Percentiles rank a stretch among this genome's conserved stretches.
phyloP scores from a whole-genome alignment of 2,329 filamentous ascomycete genomes.

The Talaromyces piceae region DNA sequence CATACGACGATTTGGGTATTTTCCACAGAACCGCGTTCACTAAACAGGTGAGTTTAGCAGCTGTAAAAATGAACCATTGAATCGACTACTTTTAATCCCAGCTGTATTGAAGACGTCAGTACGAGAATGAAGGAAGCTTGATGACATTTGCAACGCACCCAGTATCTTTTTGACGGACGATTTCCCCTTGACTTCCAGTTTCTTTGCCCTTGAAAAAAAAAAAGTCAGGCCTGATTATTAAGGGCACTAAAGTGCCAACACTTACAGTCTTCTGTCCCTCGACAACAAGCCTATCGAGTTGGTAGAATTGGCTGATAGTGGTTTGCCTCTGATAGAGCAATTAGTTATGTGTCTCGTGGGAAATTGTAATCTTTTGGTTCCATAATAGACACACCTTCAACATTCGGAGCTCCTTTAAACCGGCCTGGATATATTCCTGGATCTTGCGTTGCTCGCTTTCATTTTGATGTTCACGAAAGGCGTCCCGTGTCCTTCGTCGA shows the following conservation, averaged over 20 bases:
- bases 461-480: slow-evolving; percentile 71
- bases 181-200: slow-evolving; percentile 53
- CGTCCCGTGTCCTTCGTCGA: slow-evolving; percentile 79
- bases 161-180: slow-evolving; percentile 66
- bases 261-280: slow-evolving; percentile 75
- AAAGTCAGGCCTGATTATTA: slow-evolving; percentile 11
- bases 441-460: slow-evolving; percentile 68
- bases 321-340: slow-evolving; percentile 92
- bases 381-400: too few relatives aligned
- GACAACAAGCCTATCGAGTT: slow-evolving; percentile 83
- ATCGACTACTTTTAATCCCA: slow-evolving; percentile 7
- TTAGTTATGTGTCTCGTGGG: too few relatives aligned
- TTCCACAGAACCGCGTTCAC: background rate
- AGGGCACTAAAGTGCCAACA: slow-evolving; percentile 16
- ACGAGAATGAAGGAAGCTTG: background rate
- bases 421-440: slow-evolving; percentile 85
- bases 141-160: slow-evolving; percentile 48
- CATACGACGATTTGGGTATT: background rate
- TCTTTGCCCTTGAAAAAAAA: slow-evolving; percentile 55
- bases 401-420: slow-evolving; percentile 75
- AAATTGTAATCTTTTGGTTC: too few relatives aligned
- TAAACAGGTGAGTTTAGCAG: background rate
- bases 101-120: slow-evolving; percentile 9
- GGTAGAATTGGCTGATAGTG: slow-evolving; percentile 88
- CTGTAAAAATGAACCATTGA: background rate